Conservation (phyloP, 129 eudicot species). For the Calendula officinalis region DNA sequence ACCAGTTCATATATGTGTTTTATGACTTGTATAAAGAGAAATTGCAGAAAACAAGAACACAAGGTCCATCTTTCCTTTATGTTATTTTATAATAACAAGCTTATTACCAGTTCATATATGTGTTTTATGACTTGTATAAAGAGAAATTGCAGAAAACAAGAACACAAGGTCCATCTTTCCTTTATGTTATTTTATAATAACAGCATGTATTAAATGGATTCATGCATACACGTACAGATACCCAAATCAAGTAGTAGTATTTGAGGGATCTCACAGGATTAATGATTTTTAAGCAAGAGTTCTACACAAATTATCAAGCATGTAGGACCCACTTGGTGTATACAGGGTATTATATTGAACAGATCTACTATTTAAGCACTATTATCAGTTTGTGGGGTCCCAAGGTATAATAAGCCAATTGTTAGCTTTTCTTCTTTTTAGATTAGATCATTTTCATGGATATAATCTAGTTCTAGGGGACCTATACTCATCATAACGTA, state of each 20-base stretch:
- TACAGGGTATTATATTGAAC: background rate
- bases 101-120: constrained; percentile 3
- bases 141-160: too few species aligned
- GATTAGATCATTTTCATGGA: constrained; percentile 3
- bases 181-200: background rate
- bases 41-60: too few species aligned
- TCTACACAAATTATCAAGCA: constrained; percentile 20
- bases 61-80: background rate
- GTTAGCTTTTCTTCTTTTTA: constrained; percentile 15
- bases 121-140: too few species aligned
- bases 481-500: constrained; percentile 22
- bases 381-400: constrained; percentile 26
- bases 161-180: background rate
- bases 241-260: background rate
- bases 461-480: constrained; percentile 12
- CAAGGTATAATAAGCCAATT: constrained; percentile 12
- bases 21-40: too few species aligned
- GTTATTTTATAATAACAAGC: background rate
- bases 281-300: background rate
- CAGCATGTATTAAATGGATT: background rate
- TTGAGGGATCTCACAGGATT: background rate
- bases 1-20: background rate
- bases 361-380: constrained; percentile 23
- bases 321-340: constrained; percentile 15
- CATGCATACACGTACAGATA: background rate